phyloP scores from a whole-genome alignment of 345 rosid species.

The Euphorbia tirucalli region DNA sequence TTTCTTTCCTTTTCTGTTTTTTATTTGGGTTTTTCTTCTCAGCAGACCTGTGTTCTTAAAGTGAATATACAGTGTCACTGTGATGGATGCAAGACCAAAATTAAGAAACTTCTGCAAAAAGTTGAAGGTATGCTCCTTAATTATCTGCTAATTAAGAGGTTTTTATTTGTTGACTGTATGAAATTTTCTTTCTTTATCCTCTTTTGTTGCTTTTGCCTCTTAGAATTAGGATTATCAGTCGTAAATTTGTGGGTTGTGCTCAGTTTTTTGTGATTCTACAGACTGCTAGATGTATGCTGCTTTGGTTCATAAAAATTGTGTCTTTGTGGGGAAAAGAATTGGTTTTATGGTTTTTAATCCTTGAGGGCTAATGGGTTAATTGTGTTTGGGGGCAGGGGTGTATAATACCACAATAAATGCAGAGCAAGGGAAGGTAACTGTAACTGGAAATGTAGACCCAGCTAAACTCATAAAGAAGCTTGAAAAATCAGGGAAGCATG shows the following conservation, averaged over 20 bases:
- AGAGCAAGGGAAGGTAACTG: slow-evolving; percentile 85
- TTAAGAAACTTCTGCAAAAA: slow-evolving; percentile 72
- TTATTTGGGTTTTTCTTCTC: slow-evolving; percentile 14
- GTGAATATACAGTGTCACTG: slow-evolving; percentile 77
- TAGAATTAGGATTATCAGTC: background rate
- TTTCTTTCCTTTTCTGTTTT: slow-evolving; percentile 14
- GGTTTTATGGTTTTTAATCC: too few species aligned
- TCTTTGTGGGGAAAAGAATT: background rate
- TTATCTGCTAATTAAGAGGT: background rate
- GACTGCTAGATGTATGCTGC: background rate
- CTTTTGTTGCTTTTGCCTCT: background rate
- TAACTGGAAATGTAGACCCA: slow-evolving; percentile 81
- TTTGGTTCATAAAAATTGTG: background rate
- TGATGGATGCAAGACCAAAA: slow-evolving; percentile 88
- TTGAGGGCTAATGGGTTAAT: slow-evolving; percentile 1
- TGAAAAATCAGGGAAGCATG: slow-evolving; percentile 82
- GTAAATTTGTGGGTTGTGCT: background rate
- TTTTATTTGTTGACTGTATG: background rate
- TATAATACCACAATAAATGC: slow-evolving; percentile 55
- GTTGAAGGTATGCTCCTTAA: slow-evolving; percentile 53
- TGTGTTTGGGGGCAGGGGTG: slow-evolving; percentile 51
- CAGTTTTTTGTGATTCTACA: background rate
- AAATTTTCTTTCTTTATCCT: background rate
- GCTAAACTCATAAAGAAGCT: slow-evolving; percentile 67
- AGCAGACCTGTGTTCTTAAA: slow-evolving; percentile 81